Base-by-base conservation (phyloP, 176 grass and related monocot species). In the Stipa capillata region DNA sequence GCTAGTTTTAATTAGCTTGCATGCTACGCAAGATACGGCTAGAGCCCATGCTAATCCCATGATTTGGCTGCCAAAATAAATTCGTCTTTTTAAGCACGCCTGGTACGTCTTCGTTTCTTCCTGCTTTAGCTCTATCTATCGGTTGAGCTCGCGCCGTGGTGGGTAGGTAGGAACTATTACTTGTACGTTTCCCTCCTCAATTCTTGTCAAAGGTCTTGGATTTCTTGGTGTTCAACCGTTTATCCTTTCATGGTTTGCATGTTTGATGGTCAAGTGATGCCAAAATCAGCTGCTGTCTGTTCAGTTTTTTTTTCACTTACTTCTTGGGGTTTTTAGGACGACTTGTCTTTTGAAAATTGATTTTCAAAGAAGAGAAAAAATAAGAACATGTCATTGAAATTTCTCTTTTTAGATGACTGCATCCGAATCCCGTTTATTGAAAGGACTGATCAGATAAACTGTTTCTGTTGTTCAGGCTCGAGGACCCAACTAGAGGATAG, bases 401-500 rank as follows among this genome's bases (percentile, higher is more conserved):
- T 31, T 21, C 4, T 43, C 20, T 44, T 27, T 42, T 27, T 44
- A 24, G 65, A 39, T 39, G 3, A 23, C 16, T 65, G 8, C 18
- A 36, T 65, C 61, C 18, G 35, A 37, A 65, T 65, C 2, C 6
- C 37, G 33, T 55, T 17, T 23, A 39, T 8, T 32, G 1, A 49
- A 49, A 8, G 23, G 14, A 21, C 33, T 74, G 31, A 62, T 62
- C 71, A 55, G 40, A 41, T 58, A 41, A 75, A 8, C 20, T 67
- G 14, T 32, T n/a, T 53, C 44, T 29, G 15, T 8, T 57, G 64
- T 39, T 14, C 14, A 89, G 87, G 78, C 32, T 82, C 58, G 72
- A 89, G 76, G 35, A 59, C 21, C 23, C 53, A 27, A 5, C 33
- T 10, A 40, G 53, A 76, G 36, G 61, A 52, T 11, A 79, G 45